These are phyloP conservation scores for Lentinula sp. DNA, from an alignment of 768 basidiomycete species.

Conservation along the genomic window DNA sequence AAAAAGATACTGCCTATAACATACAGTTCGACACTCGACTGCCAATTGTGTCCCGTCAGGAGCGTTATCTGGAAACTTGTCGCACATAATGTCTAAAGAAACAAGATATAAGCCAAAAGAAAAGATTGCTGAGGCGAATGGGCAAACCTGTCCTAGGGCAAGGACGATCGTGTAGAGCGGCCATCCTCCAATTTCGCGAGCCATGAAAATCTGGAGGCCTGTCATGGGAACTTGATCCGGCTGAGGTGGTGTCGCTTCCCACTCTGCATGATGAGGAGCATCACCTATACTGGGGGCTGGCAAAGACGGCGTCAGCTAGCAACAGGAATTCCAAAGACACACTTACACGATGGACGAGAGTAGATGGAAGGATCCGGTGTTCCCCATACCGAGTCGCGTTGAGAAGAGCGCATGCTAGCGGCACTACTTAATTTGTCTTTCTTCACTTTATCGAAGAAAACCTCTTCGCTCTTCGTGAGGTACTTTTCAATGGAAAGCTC, in stretches of 20 bases:
- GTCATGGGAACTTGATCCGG: constrained; percentile 81
- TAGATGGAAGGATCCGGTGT: constrained; percentile 56
- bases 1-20: constrained; percentile 89
- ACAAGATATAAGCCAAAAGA: not conserved
- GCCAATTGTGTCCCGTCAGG: constrained; percentile 83
- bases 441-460: constrained; percentile 87
- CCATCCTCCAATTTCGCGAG: constrained; percentile 79
- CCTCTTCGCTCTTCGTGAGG: constrained; percentile 87
- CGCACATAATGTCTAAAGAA: constrained; percentile 68
- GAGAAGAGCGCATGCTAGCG: constrained; percentile 73
- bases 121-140: not conserved
- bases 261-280: constrained; percentile 35
- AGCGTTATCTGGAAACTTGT: constrained; percentile 97
- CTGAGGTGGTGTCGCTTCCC: constrained; percentile 33
- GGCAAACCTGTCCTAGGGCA: constrained; percentile 68
- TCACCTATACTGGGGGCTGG: constrained; percentile 44
- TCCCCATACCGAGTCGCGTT: constrained; percentile 79
- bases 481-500: constrained; percentile 92
- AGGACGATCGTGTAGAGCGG: constrained; percentile 90
- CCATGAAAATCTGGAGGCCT: constrained; percentile 76
- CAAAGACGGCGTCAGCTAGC: not conserved
- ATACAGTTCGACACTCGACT: constrained; percentile 76
- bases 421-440: constrained; percentile 85
- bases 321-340: not conserved
- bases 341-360: constrained; percentile 72